Evolutionary conservation across 257 asterid species (phyloP).

Genomic region (Penstemon davidsonii): DNA sequence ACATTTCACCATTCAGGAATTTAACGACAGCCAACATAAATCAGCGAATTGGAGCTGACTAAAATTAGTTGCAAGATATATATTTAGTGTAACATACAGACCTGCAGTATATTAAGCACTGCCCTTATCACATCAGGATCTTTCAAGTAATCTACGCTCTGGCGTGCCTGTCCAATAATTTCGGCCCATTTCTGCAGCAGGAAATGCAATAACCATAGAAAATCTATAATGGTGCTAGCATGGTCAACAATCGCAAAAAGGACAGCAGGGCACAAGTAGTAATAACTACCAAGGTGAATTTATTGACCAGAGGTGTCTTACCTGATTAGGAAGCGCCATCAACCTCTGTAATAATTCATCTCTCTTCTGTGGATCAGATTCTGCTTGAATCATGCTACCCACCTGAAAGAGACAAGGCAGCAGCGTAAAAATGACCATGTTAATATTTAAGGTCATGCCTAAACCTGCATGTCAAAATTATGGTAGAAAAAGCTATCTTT

Average conservation of each 20-base stretch:
- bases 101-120: conserved; percentile 97
- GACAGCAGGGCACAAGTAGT: conserved; percentile 10
- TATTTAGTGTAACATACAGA: conserved; percentile 30
- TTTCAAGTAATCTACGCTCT: conserved; percentile 84
- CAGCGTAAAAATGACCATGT: conserved; percentile 6
- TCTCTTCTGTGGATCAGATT: conserved; percentile 86
- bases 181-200: conserved; percentile 89
- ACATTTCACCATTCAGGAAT: conserved; percentile 4
- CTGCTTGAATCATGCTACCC: conserved; percentile 94
- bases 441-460: background rate
- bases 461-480: background rate
- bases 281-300: conserved; percentile 9
- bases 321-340: conserved; percentile 97
- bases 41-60: conserved; percentile 2
- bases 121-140: conserved; percentile 85
- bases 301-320: conserved; percentile 27
- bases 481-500: conserved; percentile 4
- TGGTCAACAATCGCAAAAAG: conserved; percentile 11
- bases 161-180: conserved; percentile 91
- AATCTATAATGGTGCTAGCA: conserved; percentile 12
- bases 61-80: conserved; percentile 11
- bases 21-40: background rate
- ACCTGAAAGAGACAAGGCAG: conserved; percentile 51
- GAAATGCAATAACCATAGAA: conserved; percentile 32
- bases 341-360: conserved; percentile 86